A percentile compares a stretch with the other conserved stretches of the same genome.
phyloP scores from a whole-genome alignment of 768 basidiomycete genomes.

The Cystofilobasidium bisporidii region DNA sequence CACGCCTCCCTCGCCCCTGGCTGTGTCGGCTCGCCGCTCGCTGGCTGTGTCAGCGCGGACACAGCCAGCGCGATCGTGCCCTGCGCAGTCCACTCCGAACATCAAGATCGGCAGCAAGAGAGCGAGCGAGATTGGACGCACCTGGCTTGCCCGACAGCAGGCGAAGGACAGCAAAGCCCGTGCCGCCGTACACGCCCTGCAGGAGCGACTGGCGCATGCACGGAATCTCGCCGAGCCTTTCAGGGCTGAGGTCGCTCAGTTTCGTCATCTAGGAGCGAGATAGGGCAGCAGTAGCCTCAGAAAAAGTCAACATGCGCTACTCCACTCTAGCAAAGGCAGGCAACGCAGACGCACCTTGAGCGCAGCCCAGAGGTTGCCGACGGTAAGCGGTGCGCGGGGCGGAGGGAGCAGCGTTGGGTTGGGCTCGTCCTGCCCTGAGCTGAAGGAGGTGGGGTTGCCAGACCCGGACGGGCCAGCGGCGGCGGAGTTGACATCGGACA shows the following conservation, averaged over 20 bases:
- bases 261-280: slow-evolving; percentile 18
- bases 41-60: background rate
- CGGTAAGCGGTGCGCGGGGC: slow-evolving; percentile 3
- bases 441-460: background rate
- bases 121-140: background rate
- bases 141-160: slow-evolving; percentile 16
- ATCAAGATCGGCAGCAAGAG: background rate
- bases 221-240: slow-evolving; percentile 17
- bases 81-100: too few relatives aligned
- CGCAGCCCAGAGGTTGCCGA: slow-evolving; percentile 15
- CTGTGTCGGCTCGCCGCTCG: too few relatives aligned
- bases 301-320: too few relatives aligned
- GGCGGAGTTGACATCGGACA: too few relatives aligned
- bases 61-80: too few relatives aligned
- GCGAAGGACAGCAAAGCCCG: slow-evolving; percentile 10
- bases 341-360: slow-evolving; percentile 10
- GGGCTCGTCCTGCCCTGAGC: slow-evolving; percentile 14
- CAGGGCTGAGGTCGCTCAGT: slow-evolving; percentile 11
- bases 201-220: slow-evolving; percentile 20
- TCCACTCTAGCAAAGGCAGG: too few relatives aligned
- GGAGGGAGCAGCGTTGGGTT: slow-evolving; percentile 21
- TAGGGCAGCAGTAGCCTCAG: too few relatives aligned
- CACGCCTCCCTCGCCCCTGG: too few relatives aligned
- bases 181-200: slow-evolving; percentile 19
- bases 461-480: background rate